Evolutionary conservation across 2,329 filamentous ascomycete species (phyloP).

Genomic region (Aspergillus costaricaensis): DNA sequence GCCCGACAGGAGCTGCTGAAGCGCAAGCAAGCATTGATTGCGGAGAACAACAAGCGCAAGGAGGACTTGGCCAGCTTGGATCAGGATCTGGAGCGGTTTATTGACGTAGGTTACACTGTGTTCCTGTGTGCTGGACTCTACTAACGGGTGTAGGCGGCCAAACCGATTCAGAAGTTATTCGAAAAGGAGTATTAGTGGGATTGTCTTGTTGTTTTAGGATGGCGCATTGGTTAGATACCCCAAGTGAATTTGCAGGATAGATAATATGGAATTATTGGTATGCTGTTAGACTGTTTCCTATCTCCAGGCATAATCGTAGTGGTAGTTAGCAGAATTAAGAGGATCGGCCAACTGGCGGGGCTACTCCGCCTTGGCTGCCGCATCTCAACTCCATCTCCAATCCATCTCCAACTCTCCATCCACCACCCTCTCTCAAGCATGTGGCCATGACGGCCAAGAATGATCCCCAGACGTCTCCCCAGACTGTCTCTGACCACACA

Average conservation of each 20-base stretch:
- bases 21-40: constrained; percentile 68
- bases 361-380: constrained; percentile 7
- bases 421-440: constrained; percentile 30
- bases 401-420: constrained; percentile 14
- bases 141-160: constrained; percentile 65
- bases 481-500: constrained; percentile 19
- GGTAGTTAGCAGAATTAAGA: background rate
- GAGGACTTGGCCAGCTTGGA: constrained; percentile 91
- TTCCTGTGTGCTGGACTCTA: constrained; percentile 1
- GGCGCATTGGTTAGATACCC: constrained; percentile 23
- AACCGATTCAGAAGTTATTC: constrained; percentile 83
- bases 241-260: constrained; percentile 4
- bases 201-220: constrained; percentile 16
- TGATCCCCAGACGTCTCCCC: constrained; percentile 36
- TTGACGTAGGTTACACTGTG: constrained; percentile 64
- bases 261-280: background rate
- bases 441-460: constrained; percentile 37
- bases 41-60: constrained; percentile 87
- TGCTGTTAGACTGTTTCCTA: too few species aligned
- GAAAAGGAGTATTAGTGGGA: constrained; percentile 64
- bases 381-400: constrained; percentile 20
- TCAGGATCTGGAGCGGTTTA: constrained; percentile 88
- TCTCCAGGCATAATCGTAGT: background rate
- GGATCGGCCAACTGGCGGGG: background rate
- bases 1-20: constrained; percentile 75